Evolutionary conservation across 371 early-diverging fungal species (phyloP), one percentile per base, ranked within the genome.

Genomic region (Mucor velutinosus): DNA sequence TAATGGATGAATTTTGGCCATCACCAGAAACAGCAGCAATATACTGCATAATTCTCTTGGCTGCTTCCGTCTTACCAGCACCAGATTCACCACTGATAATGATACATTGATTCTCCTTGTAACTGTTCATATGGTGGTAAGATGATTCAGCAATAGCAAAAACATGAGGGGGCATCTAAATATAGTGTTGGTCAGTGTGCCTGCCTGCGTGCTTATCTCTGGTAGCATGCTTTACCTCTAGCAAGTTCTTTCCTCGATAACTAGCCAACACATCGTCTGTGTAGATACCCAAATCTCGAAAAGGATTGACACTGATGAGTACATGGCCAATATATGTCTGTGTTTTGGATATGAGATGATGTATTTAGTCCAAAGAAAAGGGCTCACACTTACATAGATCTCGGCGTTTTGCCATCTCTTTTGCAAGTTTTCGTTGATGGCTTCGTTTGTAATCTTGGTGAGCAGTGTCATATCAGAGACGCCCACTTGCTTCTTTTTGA

Each of bases 41-140:
- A 79, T 98, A 98, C 81, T 96, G 94, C 97, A 96, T 96, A 65
- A 94, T 94, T 69, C 87, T 88, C 77, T 94, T 94, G 39, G 94
- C 94, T 21, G 94, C 94, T 81, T 94, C 99, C 61, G 92, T 98
- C 79, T 98, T 98, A 60, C 98, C 98, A 51, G 92, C 92, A 59
- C 92, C 92, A 3, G 93, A 93, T 86, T 94, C 94, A 76, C 95
- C 95, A 84, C 92, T 89, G 65, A 99, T 98, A 64, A 99, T 99
- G 67, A 97, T 94, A 85, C 98, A 98, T 75, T 99, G 99, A 74
- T 95, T 97, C 75, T 97, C 99, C 76, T 94, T 96, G 84, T 98
- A 97, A 49, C 92, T 92, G 58, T 95, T 91, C 97, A 99, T 97
- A 72, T 93, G 93, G 69, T 94, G 93, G 78, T 90, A 94, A 5